A percentile compares a stretch with the other conserved stretches of the same genome.
These are phyloP conservation scores for Psilocybe tampanensis DNA, from an alignment of 768 basidiomycete genomes.

Conservation along the genomic window DNA sequence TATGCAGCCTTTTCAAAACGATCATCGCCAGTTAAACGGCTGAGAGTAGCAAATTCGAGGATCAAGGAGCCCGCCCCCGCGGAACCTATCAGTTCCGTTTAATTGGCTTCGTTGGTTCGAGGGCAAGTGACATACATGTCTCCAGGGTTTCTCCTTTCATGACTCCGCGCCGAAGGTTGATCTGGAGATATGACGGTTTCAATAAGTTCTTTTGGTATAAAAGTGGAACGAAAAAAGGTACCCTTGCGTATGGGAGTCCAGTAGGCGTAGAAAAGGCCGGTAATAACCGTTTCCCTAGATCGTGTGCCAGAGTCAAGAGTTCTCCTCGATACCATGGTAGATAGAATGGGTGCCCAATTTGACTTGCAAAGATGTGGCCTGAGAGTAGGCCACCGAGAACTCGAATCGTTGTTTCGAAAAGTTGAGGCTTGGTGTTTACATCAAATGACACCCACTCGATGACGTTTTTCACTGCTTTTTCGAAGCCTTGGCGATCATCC, in stretches of 20 bases:
- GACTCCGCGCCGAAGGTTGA: slow-evolving; percentile 84
- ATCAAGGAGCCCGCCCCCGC: slow-evolving; percentile 94
- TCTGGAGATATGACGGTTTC: slow-evolving; percentile 38
- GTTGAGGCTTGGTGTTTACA: slow-evolving; percentile 94
- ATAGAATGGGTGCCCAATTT: slow-evolving; percentile 65
- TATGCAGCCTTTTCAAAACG: slow-evolving; percentile 89
- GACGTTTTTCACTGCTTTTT: slow-evolving; percentile 80
- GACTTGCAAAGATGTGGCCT: slow-evolving; percentile 80
- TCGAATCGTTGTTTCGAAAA: slow-evolving; percentile 96
- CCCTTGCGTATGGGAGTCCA: slow-evolving; percentile 90
- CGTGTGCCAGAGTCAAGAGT: slow-evolving; percentile 77
- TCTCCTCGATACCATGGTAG: slow-evolving; percentile 87
- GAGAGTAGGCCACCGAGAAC: slow-evolving; percentile 90
- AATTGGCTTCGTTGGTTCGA: neutral
- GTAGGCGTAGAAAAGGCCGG: slow-evolving; percentile 94
- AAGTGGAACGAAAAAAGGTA: slow-evolving; percentile 31
- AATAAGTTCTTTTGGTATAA: slow-evolving; percentile 6
- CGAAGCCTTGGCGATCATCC: slow-evolving; percentile 76
- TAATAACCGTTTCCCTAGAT: slow-evolving; percentile 83
- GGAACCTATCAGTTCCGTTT: slow-evolving; percentile 53
- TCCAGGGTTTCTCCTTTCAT: slow-evolving; percentile 75
- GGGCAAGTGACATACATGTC: slow-evolving; percentile 64
- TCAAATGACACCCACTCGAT: slow-evolving; percentile 88
- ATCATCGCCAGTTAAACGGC: slow-evolving; percentile 86
- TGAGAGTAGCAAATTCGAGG: slow-evolving; percentile 92